Base-by-base conservation (phyloP, 1,139 yeast species). In the Protomyces inundatus region DNA sequence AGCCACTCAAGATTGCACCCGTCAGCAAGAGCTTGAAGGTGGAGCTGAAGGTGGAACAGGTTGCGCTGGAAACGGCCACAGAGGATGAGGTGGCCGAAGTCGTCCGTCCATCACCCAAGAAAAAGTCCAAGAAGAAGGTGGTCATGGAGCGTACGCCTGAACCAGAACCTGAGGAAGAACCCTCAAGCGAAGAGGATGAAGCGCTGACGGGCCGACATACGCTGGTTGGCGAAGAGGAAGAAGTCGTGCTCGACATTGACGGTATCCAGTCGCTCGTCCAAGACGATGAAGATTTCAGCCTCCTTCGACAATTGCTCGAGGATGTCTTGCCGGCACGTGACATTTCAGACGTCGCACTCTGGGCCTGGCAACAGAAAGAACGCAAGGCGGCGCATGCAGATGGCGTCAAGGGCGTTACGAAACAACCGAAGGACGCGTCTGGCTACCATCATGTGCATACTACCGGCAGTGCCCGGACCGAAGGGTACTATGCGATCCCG, bases 401-500 rank as follows among this genome's bases (percentile, higher is more conserved):
- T 37, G 69, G 62, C 40, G 60, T 51, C 52, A 51, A 54, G 34
- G 69, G 67, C 5, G 58, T 64, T 35, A 39, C 66, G 51, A 59
- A 66, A 40, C 61, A 67, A 40, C 64, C 67, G 45, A 66, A 66
- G n/a, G 63, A 66, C 14, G 70, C 75, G 76, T 16, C 48, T 42
- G 71, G 79, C 75, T 63, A 68, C 70, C 23, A 75, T 14, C 77
- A 83, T 55, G 81, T 78, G 61, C 83, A 82, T 54, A 59, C 69
- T 0, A 77, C 86, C 0, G 90, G 90, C 0, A 80, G 90, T 0
- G 87, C 88, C 71, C 82, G 84, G 71, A 84, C 91, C 55, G 84
- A 86, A 66, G 96, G 96, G 0, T 89, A 86, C 72, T 77, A 77
- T 61, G 88, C 87, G 73, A 85, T 90, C 50, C 82, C 87, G 0